Base-by-base conservation (phyloP, 139 green algal species). In the Chlorella ohadii region DNA sequence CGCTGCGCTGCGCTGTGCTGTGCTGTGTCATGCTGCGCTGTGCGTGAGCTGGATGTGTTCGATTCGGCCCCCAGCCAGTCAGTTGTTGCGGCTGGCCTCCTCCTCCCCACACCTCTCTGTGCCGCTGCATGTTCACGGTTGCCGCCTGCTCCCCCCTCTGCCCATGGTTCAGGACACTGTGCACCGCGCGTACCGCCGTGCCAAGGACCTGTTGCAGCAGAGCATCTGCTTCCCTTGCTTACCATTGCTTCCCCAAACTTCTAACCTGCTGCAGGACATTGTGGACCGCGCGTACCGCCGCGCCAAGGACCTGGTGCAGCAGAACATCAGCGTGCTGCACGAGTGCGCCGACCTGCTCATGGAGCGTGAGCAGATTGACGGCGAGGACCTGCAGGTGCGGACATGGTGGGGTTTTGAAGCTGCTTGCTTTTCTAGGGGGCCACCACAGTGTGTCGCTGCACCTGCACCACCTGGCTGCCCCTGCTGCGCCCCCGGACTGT, bases 331-430 rank as follows among this genome's bases (percentile, higher is more conserved):
- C 41, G 89, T 99, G 34, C 90, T 99, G 87, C 97, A 99, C 93
- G 91, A 91, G 84, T 91, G 88, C 22, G 96, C 97, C 1, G 95
- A 94, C 4, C 89, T 98, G 66, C 90, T 99, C 65, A 86, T 99
- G 78, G 97, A 99, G 93, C 97, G 98, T 90, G 97, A 99, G 93
- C 98, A 96, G 85, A 97, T 99, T 65, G 97, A 99, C 87, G 97
- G 97, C 23, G 97, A 99, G 59, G 96, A 99, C 90, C 97, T 98
- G 74, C 85, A 92, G 84, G 72, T 87, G 68, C 27, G 41, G 9
- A 51, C 13, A 38, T 19, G 70, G 38, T 47, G 17, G 47, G 66
- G 66, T 2, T 51, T 47, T 47, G 56, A 70, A 56, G 17, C n/a
- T 7, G 73, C 6, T 55, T 1, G 73, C 1, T n/a, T 67, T 25